Base-by-base conservation (phyloP, 192 early-diverging fungal genomes). In the Dissophora globulifera region DNA sequence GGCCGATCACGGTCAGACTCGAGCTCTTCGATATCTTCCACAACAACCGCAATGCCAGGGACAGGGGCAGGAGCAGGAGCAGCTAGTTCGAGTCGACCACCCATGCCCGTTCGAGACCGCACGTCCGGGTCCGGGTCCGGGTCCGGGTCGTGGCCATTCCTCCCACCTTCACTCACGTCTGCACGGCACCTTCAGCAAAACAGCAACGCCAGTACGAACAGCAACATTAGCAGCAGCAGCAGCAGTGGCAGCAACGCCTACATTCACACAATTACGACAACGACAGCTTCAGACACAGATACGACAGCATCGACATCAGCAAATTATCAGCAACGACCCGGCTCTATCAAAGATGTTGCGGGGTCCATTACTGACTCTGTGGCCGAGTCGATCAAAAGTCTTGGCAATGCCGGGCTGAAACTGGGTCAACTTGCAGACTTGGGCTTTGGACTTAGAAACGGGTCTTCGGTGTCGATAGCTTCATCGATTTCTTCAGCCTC, bases 301-400 rank as follows among this genome's bases (percentile, higher is more conserved):
- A n/a, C n/a, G n/a, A n/a, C n/a, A n/a, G n/a, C n/a, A n/a, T n/a
- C n/a, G n/a, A n/a, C n/a, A n/a, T n/a, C n/a, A n/a, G n/a, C n/a
- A n/a, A n/a, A n/a, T n/a, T n/a, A n/a, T n/a, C 54, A 56, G 19
- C 54, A 47, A 45, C 27, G 30, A 51, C 48, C 22, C 4, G 56
- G 56, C 15, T 58, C 56, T 7, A 46, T 58, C 42, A 58, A 59
- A 19, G 50, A 50, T 19, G 61, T 50, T 1, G 35, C 58, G 4
- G 57, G 41, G 11, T 67, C 72, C 4, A 61, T 76, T 40, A 50
- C 72, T 1, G 72, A 76, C 17, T 67, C 72, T 49, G 72, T 76
- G 13, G 29, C 72, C 35, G 72, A 67, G 56, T 76, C 72, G 20
- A 76, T 76, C 33, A 76, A 76, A 23, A 60, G 29, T 27, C 17